Conservation (phyloP, 805 yeast species). For the Ogataea ganodermae region DNA sequence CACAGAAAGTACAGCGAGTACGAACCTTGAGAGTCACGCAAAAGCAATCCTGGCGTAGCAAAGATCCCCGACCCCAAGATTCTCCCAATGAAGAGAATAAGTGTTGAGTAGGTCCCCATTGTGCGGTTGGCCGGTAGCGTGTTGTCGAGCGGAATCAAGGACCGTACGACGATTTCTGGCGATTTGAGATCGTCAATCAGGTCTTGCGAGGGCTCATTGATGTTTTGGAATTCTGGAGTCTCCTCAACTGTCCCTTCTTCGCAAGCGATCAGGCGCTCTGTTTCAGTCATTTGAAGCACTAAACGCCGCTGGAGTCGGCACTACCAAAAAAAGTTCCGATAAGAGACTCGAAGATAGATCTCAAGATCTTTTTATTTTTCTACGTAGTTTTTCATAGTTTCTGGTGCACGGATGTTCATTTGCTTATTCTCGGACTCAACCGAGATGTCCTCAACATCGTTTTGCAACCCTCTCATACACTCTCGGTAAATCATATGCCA, state of each 20-base stretch:
- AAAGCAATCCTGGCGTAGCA: constrained; percentile 64
- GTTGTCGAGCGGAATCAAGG: constrained; percentile 25
- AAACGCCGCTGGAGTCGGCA: background rate
- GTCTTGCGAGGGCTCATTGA: constrained; percentile 19
- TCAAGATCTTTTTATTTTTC: background rate
- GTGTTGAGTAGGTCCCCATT: constrained; percentile 62
- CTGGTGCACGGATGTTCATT: background rate
- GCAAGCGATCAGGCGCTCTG: background rate
- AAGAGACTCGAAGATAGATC: too few relatives aligned
- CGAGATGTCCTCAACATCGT: too few relatives aligned
- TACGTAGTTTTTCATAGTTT: too few relatives aligned
- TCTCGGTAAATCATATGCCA: too few relatives aligned
- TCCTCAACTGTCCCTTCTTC: constrained; percentile 5
- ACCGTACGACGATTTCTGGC: constrained; percentile 17
- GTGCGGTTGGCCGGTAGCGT: constrained; percentile 18
- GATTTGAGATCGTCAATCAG: constrained; percentile 16
- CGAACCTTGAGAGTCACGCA: constrained; percentile 62
- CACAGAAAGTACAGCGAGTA: constrained; percentile 52
- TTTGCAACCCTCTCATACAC: too few relatives aligned
- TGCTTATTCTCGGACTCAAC: too few relatives aligned
- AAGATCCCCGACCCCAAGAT: constrained; percentile 73
- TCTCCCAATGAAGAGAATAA: constrained; percentile 59
- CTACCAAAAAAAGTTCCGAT: background rate
- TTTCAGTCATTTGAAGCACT: background rate
- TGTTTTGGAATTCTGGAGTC: constrained; percentile 6